These are phyloP conservation scores for Xylaria sp. DNA, from an alignment of 2,329 filamentous ascomycete species.

Conservation along the genomic window DNA sequence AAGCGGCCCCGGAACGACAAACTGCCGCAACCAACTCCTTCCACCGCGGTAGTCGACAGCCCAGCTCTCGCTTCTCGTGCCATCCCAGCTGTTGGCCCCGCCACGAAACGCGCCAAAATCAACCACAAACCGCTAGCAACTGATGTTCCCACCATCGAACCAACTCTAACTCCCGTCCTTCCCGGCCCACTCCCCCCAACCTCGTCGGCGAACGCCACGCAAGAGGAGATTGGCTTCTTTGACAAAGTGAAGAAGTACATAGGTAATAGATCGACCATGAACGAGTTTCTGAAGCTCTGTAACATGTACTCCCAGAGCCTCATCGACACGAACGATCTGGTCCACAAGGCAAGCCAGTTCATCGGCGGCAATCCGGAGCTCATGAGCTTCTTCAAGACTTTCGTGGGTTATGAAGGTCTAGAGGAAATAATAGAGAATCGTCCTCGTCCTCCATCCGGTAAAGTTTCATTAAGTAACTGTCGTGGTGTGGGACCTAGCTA, in stretches of 20 bases:
- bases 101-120: constrained; percentile 77
- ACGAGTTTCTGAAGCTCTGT: constrained; percentile 96
- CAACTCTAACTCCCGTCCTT: constrained; percentile 86
- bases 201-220: constrained; percentile 76
- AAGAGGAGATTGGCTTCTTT: constrained; percentile 92
- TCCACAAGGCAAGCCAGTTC: constrained; percentile 85
- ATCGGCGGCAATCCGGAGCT: constrained; percentile 90
- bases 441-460: constrained; percentile 77
- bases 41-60: constrained; percentile 58
- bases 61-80: constrained; percentile 54
- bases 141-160: constrained; percentile 76
- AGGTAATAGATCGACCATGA: constrained; percentile 89
- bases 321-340: constrained; percentile 84
- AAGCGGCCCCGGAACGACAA: constrained; percentile 79
- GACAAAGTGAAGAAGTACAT: constrained; percentile 97
- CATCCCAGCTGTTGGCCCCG: constrained; percentile 53
- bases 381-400: constrained; percentile 87
- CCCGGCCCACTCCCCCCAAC: constrained; percentile 87
- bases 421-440: constrained; percentile 84
- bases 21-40: constrained; percentile 59
- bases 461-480: constrained; percentile 95
- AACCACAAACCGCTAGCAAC: constrained; percentile 72
- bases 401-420: constrained; percentile 80
- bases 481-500: constrained; percentile 96
- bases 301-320: constrained; percentile 95